Conservation (phyloP, 805 yeast genomes). For the Yarrowia sp. region DNA sequence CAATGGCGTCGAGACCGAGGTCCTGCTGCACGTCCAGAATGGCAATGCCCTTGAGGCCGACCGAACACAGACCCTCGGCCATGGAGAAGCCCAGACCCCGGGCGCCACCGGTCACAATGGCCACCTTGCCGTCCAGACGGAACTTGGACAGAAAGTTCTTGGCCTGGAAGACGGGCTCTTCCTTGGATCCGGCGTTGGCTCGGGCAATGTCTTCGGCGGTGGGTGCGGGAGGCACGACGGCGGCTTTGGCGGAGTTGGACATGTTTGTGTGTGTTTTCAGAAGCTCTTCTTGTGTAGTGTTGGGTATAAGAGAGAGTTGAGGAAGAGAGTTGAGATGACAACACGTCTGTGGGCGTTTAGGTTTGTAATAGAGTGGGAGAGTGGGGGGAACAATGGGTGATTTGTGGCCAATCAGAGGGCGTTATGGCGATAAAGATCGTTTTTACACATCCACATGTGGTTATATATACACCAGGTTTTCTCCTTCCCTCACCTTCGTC, state of each 20-base stretch:
- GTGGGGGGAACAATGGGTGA: no score
- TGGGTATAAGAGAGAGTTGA: not conserved
- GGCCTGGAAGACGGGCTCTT: constrained; percentile 49
- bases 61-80: constrained; percentile 66
- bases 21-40: constrained; percentile 65
- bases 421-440: no score
- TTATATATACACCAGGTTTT: no score
- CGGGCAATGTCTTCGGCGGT: constrained; percentile 52
- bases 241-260: constrained; percentile 48
- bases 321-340: not conserved
- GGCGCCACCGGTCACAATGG: constrained; percentile 68
- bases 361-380: no score
- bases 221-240: constrained; percentile 53
- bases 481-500: no score
- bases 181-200: constrained; percentile 49
- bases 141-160: constrained; percentile 53
- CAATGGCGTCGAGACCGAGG: constrained; percentile 67
- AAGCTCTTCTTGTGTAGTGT: not conserved
- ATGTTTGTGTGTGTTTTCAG: constrained; percentile 19
- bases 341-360: not conserved
- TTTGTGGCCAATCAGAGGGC: no score
- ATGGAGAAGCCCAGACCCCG: constrained; percentile 69
- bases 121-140: constrained; percentile 67
- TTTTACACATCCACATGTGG: no score
- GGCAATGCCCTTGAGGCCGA: constrained; percentile 61